Percentiles rank a stretch among this genome's conserved stretches.
Evolutionary conservation across 176 grass and related monocot species (phyloP).

Genomic region (Carex scoparia): DNA sequence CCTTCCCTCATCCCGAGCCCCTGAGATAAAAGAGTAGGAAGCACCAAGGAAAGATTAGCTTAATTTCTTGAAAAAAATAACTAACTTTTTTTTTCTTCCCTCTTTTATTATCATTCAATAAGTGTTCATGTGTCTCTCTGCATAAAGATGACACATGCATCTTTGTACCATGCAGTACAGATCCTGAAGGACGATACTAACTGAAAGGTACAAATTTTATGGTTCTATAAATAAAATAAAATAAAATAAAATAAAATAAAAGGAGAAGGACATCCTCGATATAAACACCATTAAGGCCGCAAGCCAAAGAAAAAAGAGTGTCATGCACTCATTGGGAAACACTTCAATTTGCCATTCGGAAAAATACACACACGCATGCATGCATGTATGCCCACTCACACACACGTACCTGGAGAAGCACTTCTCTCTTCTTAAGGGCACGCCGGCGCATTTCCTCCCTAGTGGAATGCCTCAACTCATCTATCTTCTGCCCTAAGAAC

Average conservation of each 20-base stretch:
- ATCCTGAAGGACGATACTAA: neutral
- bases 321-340: neutral
- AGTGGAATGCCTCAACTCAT: slow-evolving; percentile 78
- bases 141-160: neutral
- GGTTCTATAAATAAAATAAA: neutral
- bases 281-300: no score
- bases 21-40: slow-evolving; percentile 32
- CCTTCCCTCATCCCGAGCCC: slow-evolving; percentile 85
- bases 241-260: neutral
- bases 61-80: neutral
- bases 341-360: neutral
- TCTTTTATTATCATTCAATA: neutral
- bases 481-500: slow-evolving; percentile 72
- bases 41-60: neutral
- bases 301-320: neutral
- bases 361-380: neutral
- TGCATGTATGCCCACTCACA: neutral
- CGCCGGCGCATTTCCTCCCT: slow-evolving; percentile 82
- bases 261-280: neutral
- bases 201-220: neutral
- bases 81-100: neutral
- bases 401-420: slow-evolving; percentile 57
- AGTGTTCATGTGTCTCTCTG: neutral
- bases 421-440: slow-evolving; percentile 79
- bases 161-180: neutral